Evolutionary conservation across 768 basidiomycete genomes (phyloP), one percentile per base, ranked within the genome.

Genomic region (Trametes punicea): DNA sequence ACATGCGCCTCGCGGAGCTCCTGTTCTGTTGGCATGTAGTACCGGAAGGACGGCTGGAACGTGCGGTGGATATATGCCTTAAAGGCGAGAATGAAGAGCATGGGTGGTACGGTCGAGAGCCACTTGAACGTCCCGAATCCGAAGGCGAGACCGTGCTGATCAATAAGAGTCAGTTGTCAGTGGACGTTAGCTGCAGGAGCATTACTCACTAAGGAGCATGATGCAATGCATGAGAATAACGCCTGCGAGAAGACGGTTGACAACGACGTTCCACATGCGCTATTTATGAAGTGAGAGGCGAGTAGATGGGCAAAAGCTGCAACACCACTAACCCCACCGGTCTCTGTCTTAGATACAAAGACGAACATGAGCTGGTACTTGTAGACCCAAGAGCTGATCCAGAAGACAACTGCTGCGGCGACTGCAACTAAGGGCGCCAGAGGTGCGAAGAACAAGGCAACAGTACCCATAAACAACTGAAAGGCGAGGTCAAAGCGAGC

Each of bases 331-430:
- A 93, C 90, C 29, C 97, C 97, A 55, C 96, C 97, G 48, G 87
- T 91, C 72, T 99, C 97, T 13, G 93, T 89, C 59, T 85, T 85
- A 6, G 93, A 85, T 45, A 92, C 75, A 67, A 81, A 95, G 55
- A 96, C 92, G 70, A 96, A 98, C 85, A 98, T 93, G 46, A 98
- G 77, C 75, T 95, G 90, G 66, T 98, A 98, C 73, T 98, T 99
- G 78, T 95, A 93, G 20, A 92, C 89, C 78, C 84, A 84, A 5
- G 87, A 88, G 59, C 83, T 83, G 65, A 88, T 74, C 90, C 93
- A 98, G 70, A 94, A 90, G 20, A 97, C 92, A 29, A 88, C 68
- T 2, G 87, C 86, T 11, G 85, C 92, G 16, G 89, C 90, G 25
- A 94, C 77, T 8, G 80, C 81, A 15, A 99, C 94, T 27, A 98